A percentile compares a stretch with the other conserved stretches of the same genome.
Evolutionary conservation across 805 yeast genomes (phyloP).

Genomic region (Sungouiozyma ichnusensis): DNA sequence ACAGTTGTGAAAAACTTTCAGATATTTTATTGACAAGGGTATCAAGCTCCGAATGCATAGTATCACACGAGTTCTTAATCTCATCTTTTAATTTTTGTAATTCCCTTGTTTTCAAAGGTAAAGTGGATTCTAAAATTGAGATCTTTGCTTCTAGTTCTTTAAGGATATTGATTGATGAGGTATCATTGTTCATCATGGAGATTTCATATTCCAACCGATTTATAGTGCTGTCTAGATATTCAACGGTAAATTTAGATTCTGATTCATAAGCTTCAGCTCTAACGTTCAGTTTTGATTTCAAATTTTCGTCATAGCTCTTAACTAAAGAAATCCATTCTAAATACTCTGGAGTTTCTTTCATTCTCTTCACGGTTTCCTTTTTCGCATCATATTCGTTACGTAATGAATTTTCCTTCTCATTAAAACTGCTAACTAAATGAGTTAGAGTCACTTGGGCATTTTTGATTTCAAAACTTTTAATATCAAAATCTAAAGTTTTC

Average conservation of each 20-base stretch:
- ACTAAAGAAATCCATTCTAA: slow-evolving; percentile 23
- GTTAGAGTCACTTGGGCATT: slow-evolving; percentile 30
- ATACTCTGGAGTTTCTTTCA: slow-evolving; percentile 20
- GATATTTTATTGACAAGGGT: slow-evolving; percentile 48
- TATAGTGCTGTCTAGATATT: slow-evolving; percentile 31
- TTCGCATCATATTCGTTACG: slow-evolving; percentile 20
- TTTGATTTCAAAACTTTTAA: slow-evolving; percentile 30
- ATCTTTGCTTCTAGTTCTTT: slow-evolving; percentile 22
- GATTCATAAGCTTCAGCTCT: slow-evolving; percentile 33
- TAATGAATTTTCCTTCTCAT: slow-evolving; percentile 21
- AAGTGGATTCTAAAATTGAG: slow-evolving; percentile 10
- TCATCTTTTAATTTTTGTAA: slow-evolving; percentile 25
- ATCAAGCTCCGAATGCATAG: slow-evolving; percentile 57
- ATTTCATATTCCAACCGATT: slow-evolving; percentile 39
- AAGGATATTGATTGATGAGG: slow-evolving; percentile 29
- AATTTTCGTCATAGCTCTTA: slow-evolving; percentile 30
- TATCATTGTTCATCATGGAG: slow-evolving; percentile 29
- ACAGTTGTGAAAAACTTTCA: slow-evolving; percentile 51
- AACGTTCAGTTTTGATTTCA: slow-evolving; percentile 30
- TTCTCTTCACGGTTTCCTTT: slow-evolving; percentile 20
- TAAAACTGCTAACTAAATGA: slow-evolving; percentile 23
- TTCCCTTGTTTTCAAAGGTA: slow-evolving; percentile 15
- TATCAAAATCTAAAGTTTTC: slow-evolving; percentile 19
- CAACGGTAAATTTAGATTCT: slow-evolving; percentile 31
- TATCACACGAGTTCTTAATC: slow-evolving; percentile 31